Conservation (phyloP, 169 alveolate genomes). For the Toxoplasma gondii region DNA sequence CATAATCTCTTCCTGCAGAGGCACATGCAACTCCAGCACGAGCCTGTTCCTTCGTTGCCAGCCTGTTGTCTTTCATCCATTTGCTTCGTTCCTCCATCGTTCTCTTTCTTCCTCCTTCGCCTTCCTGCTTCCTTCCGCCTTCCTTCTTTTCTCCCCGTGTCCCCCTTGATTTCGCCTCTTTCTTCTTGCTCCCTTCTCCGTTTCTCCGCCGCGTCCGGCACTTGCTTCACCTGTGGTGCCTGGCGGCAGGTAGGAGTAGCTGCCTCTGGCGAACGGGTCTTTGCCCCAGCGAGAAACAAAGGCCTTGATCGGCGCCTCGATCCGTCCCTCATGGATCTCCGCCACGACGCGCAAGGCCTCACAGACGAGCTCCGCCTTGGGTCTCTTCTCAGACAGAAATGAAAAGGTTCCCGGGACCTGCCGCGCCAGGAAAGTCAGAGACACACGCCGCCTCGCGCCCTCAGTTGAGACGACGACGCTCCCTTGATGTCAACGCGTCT, state of each 20-base stretch:
- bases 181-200: too few relatives aligned
- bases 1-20: slow-evolving; percentile 45
- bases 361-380: slow-evolving; percentile 17
- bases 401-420: slow-evolving; percentile 42
- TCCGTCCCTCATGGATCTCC: neutral
- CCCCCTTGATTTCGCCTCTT: too few relatives aligned
- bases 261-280: slow-evolving; percentile 58
- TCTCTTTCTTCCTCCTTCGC: too few relatives aligned
- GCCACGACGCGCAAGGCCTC: slow-evolving; percentile 43
- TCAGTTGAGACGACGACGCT: too few relatives aligned
- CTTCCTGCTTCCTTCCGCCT: too few relatives aligned
- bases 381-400: slow-evolving; percentile 17
- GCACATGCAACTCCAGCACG: neutral
- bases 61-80: neutral
- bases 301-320: slow-evolving; percentile 39
- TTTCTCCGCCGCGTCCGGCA: too few relatives aligned
- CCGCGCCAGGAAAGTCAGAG: neutral
- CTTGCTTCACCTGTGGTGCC: slow-evolving; percentile 39
- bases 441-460: neutral
- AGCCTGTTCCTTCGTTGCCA: too few relatives aligned
- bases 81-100: neutral
- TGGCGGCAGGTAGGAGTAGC: slow-evolving; percentile 57
- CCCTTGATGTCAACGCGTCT: too few relatives aligned
- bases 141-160: too few relatives aligned
- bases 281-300: slow-evolving; percentile 54